phyloP scores from a whole-genome alignment of 768 basidiomycete genomes.

The Amyloporia xantha region DNA sequence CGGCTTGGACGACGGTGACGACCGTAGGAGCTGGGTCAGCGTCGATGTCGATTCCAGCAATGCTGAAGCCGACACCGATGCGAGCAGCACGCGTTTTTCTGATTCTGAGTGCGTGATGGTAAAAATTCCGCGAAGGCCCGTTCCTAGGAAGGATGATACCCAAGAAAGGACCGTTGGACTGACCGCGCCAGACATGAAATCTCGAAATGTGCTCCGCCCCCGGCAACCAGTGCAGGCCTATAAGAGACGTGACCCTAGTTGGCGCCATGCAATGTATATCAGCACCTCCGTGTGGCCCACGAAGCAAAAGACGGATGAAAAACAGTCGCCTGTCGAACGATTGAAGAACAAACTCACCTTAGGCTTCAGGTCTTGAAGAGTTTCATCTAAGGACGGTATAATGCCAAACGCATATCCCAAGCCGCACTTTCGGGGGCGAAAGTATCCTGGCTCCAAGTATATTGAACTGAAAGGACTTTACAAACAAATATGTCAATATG shows the following conservation, averaged over 20 bases:
- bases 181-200: not conserved
- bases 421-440: no score
- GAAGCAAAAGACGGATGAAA: not conserved
- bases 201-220: not conserved
- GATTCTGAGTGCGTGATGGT: not conserved
- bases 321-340: not conserved
- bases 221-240: not conserved
- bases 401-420: not conserved
- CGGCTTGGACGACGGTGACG: not conserved
- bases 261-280: conserved; percentile 16
- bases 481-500: not conserved
- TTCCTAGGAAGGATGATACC: not conserved
- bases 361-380: not conserved
- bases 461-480: no score
- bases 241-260: conserved; percentile 4
- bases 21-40: not conserved
- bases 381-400: not conserved
- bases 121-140: not conserved
- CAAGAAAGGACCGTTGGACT: no score
- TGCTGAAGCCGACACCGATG: not conserved
- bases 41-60: not conserved
- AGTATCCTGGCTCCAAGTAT: no score
- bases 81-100: not conserved
- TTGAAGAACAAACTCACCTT: not conserved
- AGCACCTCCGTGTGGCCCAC: conserved; percentile 12